These are phyloP conservation scores for Pythium apleroticum DNA, from an alignment of 352 stramenopile species.

Conservation along the genomic window DNA sequence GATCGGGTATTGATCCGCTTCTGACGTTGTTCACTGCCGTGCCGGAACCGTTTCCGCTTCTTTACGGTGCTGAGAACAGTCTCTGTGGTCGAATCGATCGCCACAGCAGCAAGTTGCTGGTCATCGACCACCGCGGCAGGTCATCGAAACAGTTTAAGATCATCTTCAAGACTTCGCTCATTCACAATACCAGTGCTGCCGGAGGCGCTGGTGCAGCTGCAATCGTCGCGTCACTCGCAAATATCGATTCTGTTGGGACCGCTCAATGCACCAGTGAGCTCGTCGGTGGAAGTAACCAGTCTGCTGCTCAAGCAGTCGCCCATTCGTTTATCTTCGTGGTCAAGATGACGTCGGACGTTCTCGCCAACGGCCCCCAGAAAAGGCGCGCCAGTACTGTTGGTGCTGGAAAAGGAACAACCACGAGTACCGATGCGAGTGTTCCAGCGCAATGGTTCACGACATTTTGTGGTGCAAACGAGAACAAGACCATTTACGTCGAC, in stretches of 20 bases:
- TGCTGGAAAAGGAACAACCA: conserved; percentile 2
- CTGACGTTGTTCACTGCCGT: conserved; percentile 49
- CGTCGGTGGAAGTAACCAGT: conserved; percentile 5
- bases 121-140: conserved; percentile 29
- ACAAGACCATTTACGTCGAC: conserved; percentile 40
- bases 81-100: conserved; percentile 41
- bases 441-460: conserved; percentile 56
- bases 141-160: conserved; percentile 31
- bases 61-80: conserved; percentile 28
- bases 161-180: conserved; percentile 40
- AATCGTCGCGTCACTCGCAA: conserved; percentile 18
- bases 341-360: conserved; percentile 16
- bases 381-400: conserved; percentile 3
- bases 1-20: conserved; percentile 12
- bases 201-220: conserved; percentile 36
- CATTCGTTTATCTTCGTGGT: conserved; percentile 57
- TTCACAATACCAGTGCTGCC: conserved; percentile 39
- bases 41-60: conserved; percentile 33
- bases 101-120: conserved; percentile 40
- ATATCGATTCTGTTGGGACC: conserved; percentile 21
- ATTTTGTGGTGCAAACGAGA: conserved; percentile 37
- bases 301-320: neutral
- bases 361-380: conserved; percentile 12
- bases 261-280: conserved; percentile 24
- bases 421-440: conserved; percentile 20